phyloP scores from a whole-genome alignment of 1,284 basidiomycete genomes.

The Cerioporus squamosus region DNA sequence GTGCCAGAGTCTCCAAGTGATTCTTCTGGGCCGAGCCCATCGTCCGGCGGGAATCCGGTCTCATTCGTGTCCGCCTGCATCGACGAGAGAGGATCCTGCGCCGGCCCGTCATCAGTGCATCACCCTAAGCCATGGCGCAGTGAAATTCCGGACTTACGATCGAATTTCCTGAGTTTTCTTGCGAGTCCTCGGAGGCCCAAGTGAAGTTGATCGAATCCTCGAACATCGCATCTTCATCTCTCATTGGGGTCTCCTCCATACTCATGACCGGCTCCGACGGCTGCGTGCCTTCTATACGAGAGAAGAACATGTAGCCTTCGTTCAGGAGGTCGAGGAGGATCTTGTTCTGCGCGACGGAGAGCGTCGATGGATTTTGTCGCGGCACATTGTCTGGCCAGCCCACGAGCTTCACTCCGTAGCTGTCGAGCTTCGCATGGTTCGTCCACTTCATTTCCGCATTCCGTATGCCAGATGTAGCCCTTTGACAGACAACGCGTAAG shows the following conservation, averaged over 20 bases:
- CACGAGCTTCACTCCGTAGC: slow-evolving; percentile 60
- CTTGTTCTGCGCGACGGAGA: slow-evolving; percentile 57
- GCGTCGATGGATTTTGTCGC: slow-evolving; percentile 59
- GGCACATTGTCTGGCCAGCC: slow-evolving; percentile 67
- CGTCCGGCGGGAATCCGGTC: too few species aligned
- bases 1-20: neutral
- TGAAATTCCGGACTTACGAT: too few species aligned
- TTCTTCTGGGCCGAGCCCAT: too few species aligned
- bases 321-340: slow-evolving; percentile 51
- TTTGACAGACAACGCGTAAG: slow-evolving; percentile 26
- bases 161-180: too few species aligned
- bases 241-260: neutral
- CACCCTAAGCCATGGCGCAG: too few species aligned
- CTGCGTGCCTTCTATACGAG: slow-evolving; percentile 10
- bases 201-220: slow-evolving; percentile 21
- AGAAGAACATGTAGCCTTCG: slow-evolving; percentile 51
- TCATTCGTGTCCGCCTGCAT: too few species aligned
- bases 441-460: slow-evolving; percentile 78
- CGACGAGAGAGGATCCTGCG: too few species aligned
- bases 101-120: too few species aligned
- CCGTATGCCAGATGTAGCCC: slow-evolving; percentile 56
- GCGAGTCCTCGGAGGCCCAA: slow-evolving; percentile 4
- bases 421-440: slow-evolving; percentile 55
- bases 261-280: neutral
- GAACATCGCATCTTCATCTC: slow-evolving; percentile 20